Conservation (phyloP, 2,329 filamentous ascomycete species). For the Epichloe scottii region DNA sequence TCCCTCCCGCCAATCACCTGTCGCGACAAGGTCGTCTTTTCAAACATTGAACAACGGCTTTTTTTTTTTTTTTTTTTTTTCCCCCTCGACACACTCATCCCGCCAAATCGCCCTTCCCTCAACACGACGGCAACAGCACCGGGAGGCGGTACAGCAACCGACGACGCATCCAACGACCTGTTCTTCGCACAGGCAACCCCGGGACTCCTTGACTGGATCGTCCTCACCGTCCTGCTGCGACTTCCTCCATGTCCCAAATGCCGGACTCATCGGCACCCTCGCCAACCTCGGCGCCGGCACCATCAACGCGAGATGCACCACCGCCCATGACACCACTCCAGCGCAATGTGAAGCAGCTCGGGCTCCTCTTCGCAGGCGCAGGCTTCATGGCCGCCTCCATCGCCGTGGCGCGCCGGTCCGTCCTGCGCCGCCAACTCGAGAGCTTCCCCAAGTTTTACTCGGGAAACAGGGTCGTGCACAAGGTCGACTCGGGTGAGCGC, state of each 20-base stretch:
- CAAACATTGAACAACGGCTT: too few species aligned
- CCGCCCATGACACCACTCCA: conserved; percentile 29
- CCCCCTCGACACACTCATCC: too few species aligned
- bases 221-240: background rate
- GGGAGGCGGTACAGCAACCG: background rate
- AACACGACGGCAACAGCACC: background rate
- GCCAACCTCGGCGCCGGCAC: conserved; percentile 8
- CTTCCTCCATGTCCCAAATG: conserved; percentile 1
- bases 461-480: conserved; percentile 32
- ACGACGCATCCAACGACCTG: background rate
- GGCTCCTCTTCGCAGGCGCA: conserved; percentile 62
- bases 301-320: conserved; percentile 8
- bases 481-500: conserved; percentile 18
- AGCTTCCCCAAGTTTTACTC: conserved; percentile 61
- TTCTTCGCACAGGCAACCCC: background rate
- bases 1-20: too few species aligned
- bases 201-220: conserved; percentile 1
- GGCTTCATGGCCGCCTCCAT: conserved; percentile 63
- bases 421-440: conserved; percentile 48
- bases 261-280: conserved; percentile 3
- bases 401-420: conserved; percentile 57
- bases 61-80: too few species aligned
- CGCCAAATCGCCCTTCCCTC: too few species aligned
- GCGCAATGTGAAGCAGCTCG: conserved; percentile 44
- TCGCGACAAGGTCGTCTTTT: too few species aligned